These are phyloP conservation scores for Populus hybrid DNA, from an alignment of 441 rosid species.

Conservation along the genomic window DNA sequence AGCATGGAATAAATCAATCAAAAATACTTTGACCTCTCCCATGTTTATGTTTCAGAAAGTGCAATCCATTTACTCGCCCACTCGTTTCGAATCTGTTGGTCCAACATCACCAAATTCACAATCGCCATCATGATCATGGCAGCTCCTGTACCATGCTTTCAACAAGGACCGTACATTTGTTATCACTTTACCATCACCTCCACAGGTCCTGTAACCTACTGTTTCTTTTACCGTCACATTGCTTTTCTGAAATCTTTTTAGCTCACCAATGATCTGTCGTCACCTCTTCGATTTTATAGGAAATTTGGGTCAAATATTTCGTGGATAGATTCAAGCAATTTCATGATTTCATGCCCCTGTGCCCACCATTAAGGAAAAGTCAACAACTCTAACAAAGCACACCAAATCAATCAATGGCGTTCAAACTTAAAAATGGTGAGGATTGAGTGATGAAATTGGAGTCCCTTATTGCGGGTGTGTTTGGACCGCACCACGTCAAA, in stretches of 20 bases:
- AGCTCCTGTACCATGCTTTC: background rate
- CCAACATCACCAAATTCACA: background rate
- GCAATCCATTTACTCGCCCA: background rate
- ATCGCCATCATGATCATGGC: background rate
- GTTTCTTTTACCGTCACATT: background rate
- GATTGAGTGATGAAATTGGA: slow-evolving; percentile 14
- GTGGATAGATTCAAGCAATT: background rate
- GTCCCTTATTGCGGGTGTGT: background rate
- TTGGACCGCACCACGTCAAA: slow-evolving; percentile 6
- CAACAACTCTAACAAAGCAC: background rate
- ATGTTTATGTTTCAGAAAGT: background rate
- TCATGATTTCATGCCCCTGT: background rate
- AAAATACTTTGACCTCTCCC: too few relatives aligned
- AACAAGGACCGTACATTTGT: background rate
- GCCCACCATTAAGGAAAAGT: background rate
- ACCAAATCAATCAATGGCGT: background rate
- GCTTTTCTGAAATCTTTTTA: background rate
- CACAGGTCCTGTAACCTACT: background rate
- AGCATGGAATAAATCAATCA: too few relatives aligned
- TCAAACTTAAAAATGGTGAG: background rate
- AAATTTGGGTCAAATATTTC: background rate
- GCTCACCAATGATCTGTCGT: background rate
- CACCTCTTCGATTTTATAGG: background rate
- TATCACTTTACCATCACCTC: background rate
- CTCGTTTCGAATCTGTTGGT: background rate